A percentile compares a stretch with the other conserved stretches of the same genome.
phyloP scores from a whole-genome alignment of 1,139 yeast genomes.

The Taphrina communis region DNA sequence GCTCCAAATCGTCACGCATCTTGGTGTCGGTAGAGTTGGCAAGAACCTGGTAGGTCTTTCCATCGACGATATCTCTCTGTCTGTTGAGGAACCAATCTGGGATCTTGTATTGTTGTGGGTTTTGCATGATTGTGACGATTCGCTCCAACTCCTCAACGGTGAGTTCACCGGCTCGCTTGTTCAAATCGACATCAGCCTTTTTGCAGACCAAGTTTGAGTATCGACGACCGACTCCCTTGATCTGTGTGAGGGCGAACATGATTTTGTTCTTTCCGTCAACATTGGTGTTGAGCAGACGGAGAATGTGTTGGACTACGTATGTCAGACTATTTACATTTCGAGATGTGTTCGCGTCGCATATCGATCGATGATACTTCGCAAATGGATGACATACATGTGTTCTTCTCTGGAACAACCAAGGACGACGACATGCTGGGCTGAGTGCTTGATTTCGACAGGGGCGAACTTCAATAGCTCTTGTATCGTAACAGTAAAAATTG shows the following conservation, averaged over 20 bases:
- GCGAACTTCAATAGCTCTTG: slow-evolving; percentile 15
- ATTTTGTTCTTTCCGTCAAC: slow-evolving; percentile 99
- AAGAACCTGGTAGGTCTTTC: slow-evolving; percentile 98
- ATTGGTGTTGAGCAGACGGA: slow-evolving; percentile 99
- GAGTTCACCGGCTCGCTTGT: slow-evolving; percentile 99
- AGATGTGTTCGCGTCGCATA: slow-evolving; percentile 17
- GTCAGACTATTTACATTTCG: slow-evolving; percentile 17
- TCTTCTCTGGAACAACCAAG: slow-evolving; percentile 45
- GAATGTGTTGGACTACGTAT: slow-evolving; percentile 87
- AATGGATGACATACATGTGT: slow-evolving; percentile 18
- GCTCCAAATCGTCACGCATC: slow-evolving; percentile 99
- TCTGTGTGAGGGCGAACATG: slow-evolving; percentile 99
- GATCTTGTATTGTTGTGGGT: slow-evolving; percentile 98
- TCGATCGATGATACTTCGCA: slow-evolving; percentile 16
- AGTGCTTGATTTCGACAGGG: slow-evolving; percentile 1
- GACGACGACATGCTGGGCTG: slow-evolving; percentile 43
- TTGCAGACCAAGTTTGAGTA: slow-evolving; percentile 99
- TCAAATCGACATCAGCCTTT: slow-evolving; percentile 98
- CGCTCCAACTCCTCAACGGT: slow-evolving; percentile 99
- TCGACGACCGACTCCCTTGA: slow-evolving; percentile 99
- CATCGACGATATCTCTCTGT: slow-evolving; percentile 98
- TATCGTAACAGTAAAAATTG: slow-evolving; percentile 13
- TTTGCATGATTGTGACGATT: slow-evolving; percentile 99
- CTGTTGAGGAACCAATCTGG: slow-evolving; percentile 99
- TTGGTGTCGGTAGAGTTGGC: slow-evolving; percentile 99